Evolutionary conservation across 176 grass and related monocot genomes (phyloP), one percentile per base, ranked within the genome.

Genomic region (Microstegium vimineum): DNA sequence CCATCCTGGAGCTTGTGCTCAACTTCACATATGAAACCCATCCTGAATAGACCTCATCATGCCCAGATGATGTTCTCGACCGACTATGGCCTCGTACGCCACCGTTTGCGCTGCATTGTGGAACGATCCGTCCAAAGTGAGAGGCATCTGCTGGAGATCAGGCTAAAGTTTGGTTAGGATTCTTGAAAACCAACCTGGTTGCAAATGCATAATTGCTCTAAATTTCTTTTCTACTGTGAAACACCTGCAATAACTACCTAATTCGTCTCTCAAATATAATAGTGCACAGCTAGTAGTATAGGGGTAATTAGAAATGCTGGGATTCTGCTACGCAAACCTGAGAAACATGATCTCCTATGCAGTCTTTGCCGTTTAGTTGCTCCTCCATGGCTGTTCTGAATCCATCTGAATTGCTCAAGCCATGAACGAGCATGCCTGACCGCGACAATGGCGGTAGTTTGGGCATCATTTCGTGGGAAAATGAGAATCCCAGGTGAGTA

Each of bases 401-500:
- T 22, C 76, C 63, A 80, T 84, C 77, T 38, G 77, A 61, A 62
- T 83, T 81, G 69, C 69, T 31, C 56, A 86, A 49, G 9, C 86
- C 75, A 76, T 81, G 82, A 63, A 83, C 16, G 6, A 90, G n/a
- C 69, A 94, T 42, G 4, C 80, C 83, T 0, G 86, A 74, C 69
- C 75, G 86, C 12, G 80, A 84, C 17, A 72, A 20, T 22, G 81
- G 36, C 35, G 71, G 84, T 47, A 78, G 73, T 69, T 87, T 66
- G 34, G 72, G 92, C 56, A 89, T 69, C 73, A 76, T 82, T 68
- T 89, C 89, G 2, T 35, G 72, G 31, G 89, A 85, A 81, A 94
- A 89, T 51, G 93, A 84, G 80, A 90, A 92, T 80, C 90, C 90
- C 1, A 86, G 83, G 59, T 70, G 35, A 76, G 85, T 36, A 51